These are phyloP conservation scores for Monocercomonoides exilis DNA, from an alignment of 78 protist species.

Conservation along the genomic window DNA sequence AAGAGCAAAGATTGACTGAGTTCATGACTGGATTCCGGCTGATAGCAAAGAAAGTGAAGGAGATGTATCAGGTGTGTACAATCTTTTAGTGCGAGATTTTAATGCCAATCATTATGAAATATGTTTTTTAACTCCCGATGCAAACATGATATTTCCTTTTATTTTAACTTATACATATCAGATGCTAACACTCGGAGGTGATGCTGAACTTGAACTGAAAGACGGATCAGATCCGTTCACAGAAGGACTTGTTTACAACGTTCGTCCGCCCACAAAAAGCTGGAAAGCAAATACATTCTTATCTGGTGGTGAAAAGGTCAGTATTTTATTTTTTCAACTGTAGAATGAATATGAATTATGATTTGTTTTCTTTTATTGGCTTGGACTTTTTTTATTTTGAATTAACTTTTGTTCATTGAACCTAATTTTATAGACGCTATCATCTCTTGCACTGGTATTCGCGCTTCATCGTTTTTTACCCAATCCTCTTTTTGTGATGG, in stretches of 20 bases:
- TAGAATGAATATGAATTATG: no score
- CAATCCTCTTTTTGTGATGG: conserved; percentile 99
- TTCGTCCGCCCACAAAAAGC: conserved; percentile 95
- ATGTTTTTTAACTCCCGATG: no score
- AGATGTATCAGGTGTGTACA: no score
- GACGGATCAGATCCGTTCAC: conserved; percentile 85
- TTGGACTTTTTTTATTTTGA: no score
- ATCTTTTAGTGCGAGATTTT: no score
- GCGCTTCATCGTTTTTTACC: conserved; percentile 98
- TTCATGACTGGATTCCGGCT: conserved; percentile 82
- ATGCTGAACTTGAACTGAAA: conserved; percentile 94
- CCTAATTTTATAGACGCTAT: conserved; percentile 66
- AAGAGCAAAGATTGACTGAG: conserved; percentile 67
- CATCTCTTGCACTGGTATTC: conserved; percentile 94
- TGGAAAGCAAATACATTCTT: conserved; percentile 97
- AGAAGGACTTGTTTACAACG: conserved; percentile 87
- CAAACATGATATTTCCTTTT: no score
- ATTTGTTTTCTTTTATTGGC: no score
- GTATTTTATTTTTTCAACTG: no score
- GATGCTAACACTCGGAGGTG: conserved; percentile 97
- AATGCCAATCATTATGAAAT: no score
- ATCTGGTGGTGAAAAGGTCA: conserved; percentile 40
- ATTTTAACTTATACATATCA: no score
- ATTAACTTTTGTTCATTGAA: neutral
- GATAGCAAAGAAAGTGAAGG: conserved; percentile 83